Percentiles rank a stretch among this genome's conserved stretches.
These are phyloP conservation scores for Tuber umbilicatum DNA, from an alignment of 495 filamentous ascomycete genomes.

Conservation along the genomic window DNA sequence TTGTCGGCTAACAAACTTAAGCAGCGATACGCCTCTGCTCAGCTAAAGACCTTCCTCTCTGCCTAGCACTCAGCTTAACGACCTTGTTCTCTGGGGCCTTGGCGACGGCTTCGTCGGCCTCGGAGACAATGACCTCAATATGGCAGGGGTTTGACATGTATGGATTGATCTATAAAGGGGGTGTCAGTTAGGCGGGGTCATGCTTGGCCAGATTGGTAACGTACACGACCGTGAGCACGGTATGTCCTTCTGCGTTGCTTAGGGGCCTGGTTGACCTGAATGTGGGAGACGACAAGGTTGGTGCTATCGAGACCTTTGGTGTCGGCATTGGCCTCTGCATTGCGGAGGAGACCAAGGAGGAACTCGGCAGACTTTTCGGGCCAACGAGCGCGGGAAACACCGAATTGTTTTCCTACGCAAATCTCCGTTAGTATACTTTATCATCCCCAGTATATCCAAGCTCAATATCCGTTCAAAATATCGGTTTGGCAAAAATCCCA, in stretches of 20 bases:
- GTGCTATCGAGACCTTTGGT: conserved; percentile 96
- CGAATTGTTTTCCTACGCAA: conserved; percentile 85
- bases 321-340: conserved; percentile 98
- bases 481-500: not conserved
- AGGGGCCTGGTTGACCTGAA: conserved; percentile 99
- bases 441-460: not conserved
- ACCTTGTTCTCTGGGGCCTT: conserved; percentile 64
- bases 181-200: conserved; percentile 2
- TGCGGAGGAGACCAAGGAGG: conserved; percentile 93
- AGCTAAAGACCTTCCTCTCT: conserved; percentile 74
- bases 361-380: conserved; percentile 98
- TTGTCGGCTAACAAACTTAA: conserved; percentile 50
- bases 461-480: not conserved
- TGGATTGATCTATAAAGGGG: conserved; percentile 73
- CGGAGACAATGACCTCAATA: conserved; percentile 98
- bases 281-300: conserved; percentile 96
- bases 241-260: conserved; percentile 97
- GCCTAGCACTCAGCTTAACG: conserved; percentile 68
- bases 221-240: conserved; percentile 98
- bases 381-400: conserved; percentile 96
- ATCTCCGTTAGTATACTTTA: conserved; percentile 15
- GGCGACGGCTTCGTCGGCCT: conserved; percentile 83
- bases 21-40: conserved; percentile 65
- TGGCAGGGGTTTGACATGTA: conserved; percentile 99
- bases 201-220: conserved; percentile 43